These are phyloP conservation scores for Filobasidium wieringae DNA, from an alignment of 768 basidiomycete species.

Conservation along the genomic window DNA sequence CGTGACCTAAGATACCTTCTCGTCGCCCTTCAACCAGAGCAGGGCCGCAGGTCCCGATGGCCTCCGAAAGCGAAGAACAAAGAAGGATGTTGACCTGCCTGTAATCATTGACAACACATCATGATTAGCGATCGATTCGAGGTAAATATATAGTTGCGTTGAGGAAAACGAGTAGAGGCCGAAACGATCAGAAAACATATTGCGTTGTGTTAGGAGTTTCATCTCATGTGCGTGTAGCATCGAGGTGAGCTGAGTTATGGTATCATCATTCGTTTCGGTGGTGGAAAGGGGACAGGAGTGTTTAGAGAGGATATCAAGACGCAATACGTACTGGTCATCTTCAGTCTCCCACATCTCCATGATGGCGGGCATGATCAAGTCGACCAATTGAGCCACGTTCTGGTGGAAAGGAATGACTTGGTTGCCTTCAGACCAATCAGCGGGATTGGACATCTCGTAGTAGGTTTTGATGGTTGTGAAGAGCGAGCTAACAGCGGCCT, in stretches of 20 bases:
- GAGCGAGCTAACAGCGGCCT: constrained; percentile 76
- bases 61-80: constrained; percentile 79
- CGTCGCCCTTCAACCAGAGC: constrained; percentile 65
- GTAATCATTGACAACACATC: constrained; percentile 14
- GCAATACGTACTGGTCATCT: constrained; percentile 77
- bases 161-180: constrained; percentile 12
- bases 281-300: neutral
- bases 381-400: constrained; percentile 67
- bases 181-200: constrained; percentile 38
- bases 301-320: constrained; percentile 5
- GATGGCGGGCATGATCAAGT: constrained; percentile 59
- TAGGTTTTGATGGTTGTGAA: constrained; percentile 81
- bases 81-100: constrained; percentile 80
- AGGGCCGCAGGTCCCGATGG: constrained; percentile 82
- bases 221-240: constrained; percentile 54
- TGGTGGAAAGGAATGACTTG: constrained; percentile 40
- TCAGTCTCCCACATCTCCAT: constrained; percentile 85
- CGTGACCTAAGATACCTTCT: constrained; percentile 66
- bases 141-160: neutral
- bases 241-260: constrained; percentile 68
- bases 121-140: constrained; percentile 1
- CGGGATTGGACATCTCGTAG: constrained; percentile 72
- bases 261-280: constrained; percentile 45
- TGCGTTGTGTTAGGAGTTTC: constrained; percentile 22
- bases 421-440: constrained; percentile 62